Percentiles rank a stretch among this genome's conserved stretches.
These are phyloP conservation scores for Piper betle DNA, from an alignment of 164 flowering plant species.

Conservation along the genomic window DNA sequence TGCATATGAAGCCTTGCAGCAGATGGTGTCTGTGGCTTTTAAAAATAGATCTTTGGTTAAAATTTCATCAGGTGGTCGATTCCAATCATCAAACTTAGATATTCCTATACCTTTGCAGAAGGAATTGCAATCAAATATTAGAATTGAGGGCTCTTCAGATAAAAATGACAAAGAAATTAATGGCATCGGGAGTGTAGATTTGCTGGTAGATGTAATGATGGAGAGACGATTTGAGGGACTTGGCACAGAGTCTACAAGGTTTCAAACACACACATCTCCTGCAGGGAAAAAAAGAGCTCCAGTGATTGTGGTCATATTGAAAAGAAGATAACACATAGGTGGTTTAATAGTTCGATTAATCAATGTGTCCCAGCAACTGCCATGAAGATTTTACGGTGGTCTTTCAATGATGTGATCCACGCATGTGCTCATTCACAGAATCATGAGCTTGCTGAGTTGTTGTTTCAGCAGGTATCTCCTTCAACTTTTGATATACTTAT, in stretches of 20 bases:
- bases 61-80: constrained; percentile 20
- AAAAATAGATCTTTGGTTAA: constrained; percentile 14
- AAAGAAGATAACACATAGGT: constrained; percentile 5
- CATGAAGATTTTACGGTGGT: constrained; percentile 40
- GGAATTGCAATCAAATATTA: constrained; percentile 5
- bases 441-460: constrained; percentile 44
- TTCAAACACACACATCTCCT: not conserved
- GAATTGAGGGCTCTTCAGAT: constrained; percentile 6
- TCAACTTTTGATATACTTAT: not conserved
- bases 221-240: not conserved
- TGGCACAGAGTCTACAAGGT: constrained; percentile 2
- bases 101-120: constrained; percentile 48
- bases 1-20: constrained; percentile 54
- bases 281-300: constrained; percentile 1
- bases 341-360: constrained; percentile 5
- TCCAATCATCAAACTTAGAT: constrained; percentile 32
- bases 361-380: constrained; percentile 8
- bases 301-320: constrained; percentile 7
- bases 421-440: constrained; percentile 45
- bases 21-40: constrained; percentile 44
- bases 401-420: constrained; percentile 57
- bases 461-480: constrained; percentile 53
- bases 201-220: not conserved
- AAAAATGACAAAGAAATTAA: not conserved
- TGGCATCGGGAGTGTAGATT: not conserved